phyloP scores from a whole-genome alignment of 2,329 filamentous ascomycete species.

The Diaporthe amygdali region DNA sequence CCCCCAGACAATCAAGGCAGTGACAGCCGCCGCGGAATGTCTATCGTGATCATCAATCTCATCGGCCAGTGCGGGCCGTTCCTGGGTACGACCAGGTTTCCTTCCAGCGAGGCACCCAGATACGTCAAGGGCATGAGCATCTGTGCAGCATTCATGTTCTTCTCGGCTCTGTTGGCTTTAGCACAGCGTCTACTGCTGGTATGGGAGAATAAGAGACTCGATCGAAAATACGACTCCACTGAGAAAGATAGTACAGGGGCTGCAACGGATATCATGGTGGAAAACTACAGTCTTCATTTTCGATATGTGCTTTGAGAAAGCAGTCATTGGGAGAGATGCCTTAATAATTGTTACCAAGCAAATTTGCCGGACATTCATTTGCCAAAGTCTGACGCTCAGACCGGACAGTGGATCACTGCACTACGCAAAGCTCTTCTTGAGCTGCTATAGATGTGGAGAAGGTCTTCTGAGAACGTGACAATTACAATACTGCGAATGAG shows the following conservation, averaged over 20 bases:
- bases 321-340: too few relatives aligned
- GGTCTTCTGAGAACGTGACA: too few relatives aligned
- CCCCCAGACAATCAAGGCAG: background rate
- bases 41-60: background rate
- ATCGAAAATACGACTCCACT: background rate
- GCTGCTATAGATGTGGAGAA: too few relatives aligned
- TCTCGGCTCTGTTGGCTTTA: background rate
- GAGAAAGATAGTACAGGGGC: background rate
- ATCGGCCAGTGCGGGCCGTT: background rate
- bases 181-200: background rate
- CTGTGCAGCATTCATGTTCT: background rate
- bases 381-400: too few relatives aligned
- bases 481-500: too few relatives aligned
- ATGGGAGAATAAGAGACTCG: background rate
- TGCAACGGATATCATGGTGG: background rate
- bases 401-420: too few relatives aligned
- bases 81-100: background rate
- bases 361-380: too few relatives aligned
- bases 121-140: background rate
- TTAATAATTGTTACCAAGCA: too few relatives aligned
- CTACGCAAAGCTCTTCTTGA: too few relatives aligned
- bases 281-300: too few relatives aligned
- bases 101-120: background rate
- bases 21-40: background rate
- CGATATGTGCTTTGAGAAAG: too few relatives aligned